Evolutionary conservation across 2,329 filamentous ascomycete species (phyloP), one percentile per base, ranked within the genome.

Genomic region (Graphilbum ipis-grandicollis): DNA sequence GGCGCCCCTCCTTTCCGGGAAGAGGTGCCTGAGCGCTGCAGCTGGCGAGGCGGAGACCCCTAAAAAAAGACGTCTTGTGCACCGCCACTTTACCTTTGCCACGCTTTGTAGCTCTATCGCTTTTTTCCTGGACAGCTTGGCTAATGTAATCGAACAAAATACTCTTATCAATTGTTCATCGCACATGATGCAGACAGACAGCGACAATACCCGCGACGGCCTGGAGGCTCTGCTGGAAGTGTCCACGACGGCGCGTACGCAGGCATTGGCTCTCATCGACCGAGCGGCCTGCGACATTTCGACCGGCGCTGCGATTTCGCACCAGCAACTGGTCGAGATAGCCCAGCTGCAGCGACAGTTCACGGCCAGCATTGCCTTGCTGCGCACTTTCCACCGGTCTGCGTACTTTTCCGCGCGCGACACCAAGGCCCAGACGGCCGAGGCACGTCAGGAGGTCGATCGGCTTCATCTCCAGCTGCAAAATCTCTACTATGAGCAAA

Each of bases 401-500:
- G 84, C 85, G 9, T 75, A 86, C 45, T 69, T 93, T 47, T 68
- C 74, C 22, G 82, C 85, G 22, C 75, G 90, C 45, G 75, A 84
- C 47, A 93, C 86, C 13, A 96, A 96, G 55, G 66, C 79, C 37
- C 65, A 74, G 47, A 96, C 90, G 1, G 79, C 83, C 22, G 84
- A 93, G 55, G 81, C 80, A 34, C 75, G 86, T 34, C 81, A 88
- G 49, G 84, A 93, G 57, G 84, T 96, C 44, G 90, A 98, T 53
- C 74, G 78, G 35, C 65, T 98, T 42, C 86, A 96, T 53, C 66
- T 98, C 28, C 82, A 93, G 51, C 66, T 98, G 38, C 88, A 96
- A 57, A 98, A 98, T 51, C 62, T 98, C 8, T 92, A 90, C 55
- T 98, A 98, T 52, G 88, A 98, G 56, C 86, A 96, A 59, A 68